A percentile compares a stretch with the other conserved stretches of the same genome.
phyloP scores from a whole-genome alignment of 345 rosid species.

The Hirschfeldia incana region DNA sequence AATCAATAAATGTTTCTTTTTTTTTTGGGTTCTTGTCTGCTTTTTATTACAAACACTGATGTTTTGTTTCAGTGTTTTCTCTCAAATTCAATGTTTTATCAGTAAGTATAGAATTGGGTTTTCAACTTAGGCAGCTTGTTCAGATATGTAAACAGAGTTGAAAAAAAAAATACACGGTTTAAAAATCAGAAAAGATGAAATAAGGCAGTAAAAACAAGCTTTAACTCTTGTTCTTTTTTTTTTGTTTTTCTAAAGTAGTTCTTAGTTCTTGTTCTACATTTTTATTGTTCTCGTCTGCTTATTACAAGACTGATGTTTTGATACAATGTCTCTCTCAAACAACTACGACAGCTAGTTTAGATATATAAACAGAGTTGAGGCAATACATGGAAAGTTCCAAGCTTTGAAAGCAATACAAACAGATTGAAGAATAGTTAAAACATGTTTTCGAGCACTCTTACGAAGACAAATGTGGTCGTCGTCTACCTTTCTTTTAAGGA shows the following conservation, averaged over 20 bases:
- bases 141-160: constrained; percentile 25
- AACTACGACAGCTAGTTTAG: constrained; percentile 7
- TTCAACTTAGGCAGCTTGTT: background rate
- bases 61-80: background rate
- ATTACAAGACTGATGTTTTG: background rate
- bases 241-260: background rate
- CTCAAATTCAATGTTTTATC: background rate
- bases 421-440: background rate
- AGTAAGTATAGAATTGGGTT: background rate
- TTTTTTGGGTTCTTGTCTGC: background rate
- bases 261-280: background rate
- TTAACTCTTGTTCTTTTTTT: background rate
- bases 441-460: constrained; percentile 7
- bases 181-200: background rate
- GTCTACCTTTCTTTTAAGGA: constrained; percentile 72
- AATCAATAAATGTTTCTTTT: constrained; percentile 5
- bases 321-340: background rate
- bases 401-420: constrained; percentile 22
- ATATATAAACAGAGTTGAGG: constrained; percentile 27
- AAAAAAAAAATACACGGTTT: constrained; percentile 11
- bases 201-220: constrained; percentile 18
- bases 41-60: background rate
- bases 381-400: constrained; percentile 18
- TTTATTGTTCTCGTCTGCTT: background rate
- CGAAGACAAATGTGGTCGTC: background rate